Base-by-base conservation (phyloP, 2,329 filamentous ascomycete genomes). In the Dactylonectria macrodidyma region DNA sequence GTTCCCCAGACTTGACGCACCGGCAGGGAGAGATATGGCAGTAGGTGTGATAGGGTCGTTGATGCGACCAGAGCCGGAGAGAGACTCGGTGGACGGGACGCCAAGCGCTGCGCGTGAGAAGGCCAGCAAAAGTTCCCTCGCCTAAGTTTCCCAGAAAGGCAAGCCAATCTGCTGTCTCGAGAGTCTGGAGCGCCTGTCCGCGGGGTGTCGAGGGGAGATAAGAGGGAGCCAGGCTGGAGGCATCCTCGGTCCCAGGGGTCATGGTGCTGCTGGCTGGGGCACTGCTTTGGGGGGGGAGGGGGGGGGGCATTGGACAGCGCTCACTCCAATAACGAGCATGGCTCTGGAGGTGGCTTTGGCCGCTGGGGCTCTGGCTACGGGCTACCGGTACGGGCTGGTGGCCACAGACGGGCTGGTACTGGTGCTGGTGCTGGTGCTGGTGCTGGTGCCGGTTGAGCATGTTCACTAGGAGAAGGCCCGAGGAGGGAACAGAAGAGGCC, bases 51-150 rank as follows among this genome's bases (percentile, higher is more conserved):
- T 76, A 76, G 76, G 77, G 68, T 71, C 70, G 66, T 74, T 58
- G 66, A 65, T 63, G 70, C 65, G 66, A 71, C 51, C 68, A 71
- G 47, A 69, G 71, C 69, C 67, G 41, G 41, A 69, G 72, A 68
- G 70, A 70, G 59, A 63, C 62, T 65, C 68, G 64, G 69, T 59
- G 69, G 69, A 69, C 66, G 70, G 75, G 71, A 75, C 69, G 77
- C 75, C 80, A 80, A 80, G 79, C 75, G 75, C 77, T 77, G 73
- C 71, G 77, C 72, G 75, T 75, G 75, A 76, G 76, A 75, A 60
- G 74, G 76, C 76, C 76, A 78, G 79, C 80, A 82, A 82, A 82
- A 82, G 80, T 82, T 79, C 79, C 80, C 70, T 81, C 76, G 79
- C 76, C 76, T 78, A 80, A 74, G 58, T 78, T 79, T 73, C 78